Evolutionary conservation across 2,329 filamentous ascomycete species (phyloP).

Genomic region (Celoporthe dispersa): DNA sequence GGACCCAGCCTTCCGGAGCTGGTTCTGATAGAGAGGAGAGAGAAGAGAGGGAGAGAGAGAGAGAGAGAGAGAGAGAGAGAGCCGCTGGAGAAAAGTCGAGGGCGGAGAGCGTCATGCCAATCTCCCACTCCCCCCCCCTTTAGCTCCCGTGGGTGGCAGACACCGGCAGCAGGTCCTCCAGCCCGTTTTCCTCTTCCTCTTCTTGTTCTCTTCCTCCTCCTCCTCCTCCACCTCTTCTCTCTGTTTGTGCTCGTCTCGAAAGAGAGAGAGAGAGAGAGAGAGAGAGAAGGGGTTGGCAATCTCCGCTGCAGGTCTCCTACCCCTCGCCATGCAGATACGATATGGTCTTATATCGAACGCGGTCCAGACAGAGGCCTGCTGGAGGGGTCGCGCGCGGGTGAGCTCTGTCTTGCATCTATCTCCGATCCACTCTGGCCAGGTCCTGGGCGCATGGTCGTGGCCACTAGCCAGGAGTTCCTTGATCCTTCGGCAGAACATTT

Average conservation of each 20-base stretch:
- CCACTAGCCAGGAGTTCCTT: conserved; percentile 31
- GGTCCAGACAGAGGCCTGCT: conserved; percentile 13
- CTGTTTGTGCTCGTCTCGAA: background rate
- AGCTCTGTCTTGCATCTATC: conserved; percentile 26
- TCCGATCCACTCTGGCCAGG: conserved; percentile 24
- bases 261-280: background rate
- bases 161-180: background rate
- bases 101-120: conserved; percentile 11
- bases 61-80: background rate
- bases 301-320: conserved; percentile 12
- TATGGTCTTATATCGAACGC: conserved; percentile 9
- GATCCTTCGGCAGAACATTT: conserved; percentile 30
- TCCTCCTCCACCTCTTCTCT: background rate
- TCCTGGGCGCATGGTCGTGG: conserved; percentile 25
- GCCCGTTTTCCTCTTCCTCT: background rate
- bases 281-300: background rate
- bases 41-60: background rate
- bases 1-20: conserved; percentile 11
- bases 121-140: conserved; percentile 9
- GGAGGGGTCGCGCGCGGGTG: conserved; percentile 6
- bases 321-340: background rate
- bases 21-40: background rate
- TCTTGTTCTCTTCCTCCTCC: background rate
- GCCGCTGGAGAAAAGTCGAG: conserved; percentile 10
- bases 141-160: background rate